Percentiles rank a stretch among this genome's conserved stretches.
Evolutionary conservation across 1,284 basidiomycete genomes (phyloP).

Genomic region (Singerocomus inundabilis): DNA sequence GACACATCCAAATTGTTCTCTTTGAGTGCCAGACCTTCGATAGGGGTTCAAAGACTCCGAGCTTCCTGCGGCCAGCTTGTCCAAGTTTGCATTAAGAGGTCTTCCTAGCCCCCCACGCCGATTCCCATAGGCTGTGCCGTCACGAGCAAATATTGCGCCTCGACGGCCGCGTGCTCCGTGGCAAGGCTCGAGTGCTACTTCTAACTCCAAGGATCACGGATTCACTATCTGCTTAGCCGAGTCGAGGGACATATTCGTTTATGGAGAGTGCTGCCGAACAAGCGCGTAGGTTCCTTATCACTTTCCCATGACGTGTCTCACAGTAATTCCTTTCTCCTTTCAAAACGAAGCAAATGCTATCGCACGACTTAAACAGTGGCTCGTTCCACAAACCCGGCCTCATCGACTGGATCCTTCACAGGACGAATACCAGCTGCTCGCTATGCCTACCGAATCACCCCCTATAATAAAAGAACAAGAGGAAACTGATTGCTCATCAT

Average conservation of each 20-base stretch:
- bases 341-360: constrained; percentile 11
- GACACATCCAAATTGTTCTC: neutral
- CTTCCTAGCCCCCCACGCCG: no score
- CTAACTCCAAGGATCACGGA: neutral
- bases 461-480: constrained; percentile 7
- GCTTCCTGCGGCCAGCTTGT: no score
- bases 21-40: neutral
- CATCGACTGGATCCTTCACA: constrained; percentile 16
- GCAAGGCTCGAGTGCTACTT: no score
- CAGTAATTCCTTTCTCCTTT: neutral
- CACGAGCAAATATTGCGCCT: no score
- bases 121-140: neutral
- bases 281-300: constrained; percentile 11
- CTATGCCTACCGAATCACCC: constrained; percentile 6
- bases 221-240: neutral
- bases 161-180: no score
- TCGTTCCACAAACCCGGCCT: neutral
- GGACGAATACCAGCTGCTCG: constrained; percentile 29
- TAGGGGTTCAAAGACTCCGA: no score
- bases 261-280: constrained; percentile 13
- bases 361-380: constrained; percentile 22
- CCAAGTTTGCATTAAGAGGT: no score
- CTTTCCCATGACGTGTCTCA: constrained; percentile 1
- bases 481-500: constrained; percentile 4
- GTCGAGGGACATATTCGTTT: neutral